A percentile compares a stretch with the other conserved stretches of the same genome.
phyloP scores from a whole-genome alignment of 305 asterid species.

The Fraxinus sp. region DNA sequence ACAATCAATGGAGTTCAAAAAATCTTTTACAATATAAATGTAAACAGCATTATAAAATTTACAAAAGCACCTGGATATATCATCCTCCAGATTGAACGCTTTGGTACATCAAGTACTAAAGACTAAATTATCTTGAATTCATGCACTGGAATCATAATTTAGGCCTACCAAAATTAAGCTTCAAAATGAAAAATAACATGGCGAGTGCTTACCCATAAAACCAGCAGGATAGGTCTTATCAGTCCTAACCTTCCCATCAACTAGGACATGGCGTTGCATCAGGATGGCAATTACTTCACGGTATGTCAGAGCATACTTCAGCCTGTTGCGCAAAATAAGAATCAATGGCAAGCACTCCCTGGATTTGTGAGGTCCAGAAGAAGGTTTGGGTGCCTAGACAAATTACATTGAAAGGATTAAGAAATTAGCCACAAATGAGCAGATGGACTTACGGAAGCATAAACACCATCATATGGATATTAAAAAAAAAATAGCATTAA shows the following conservation, averaged over 20 bases:
- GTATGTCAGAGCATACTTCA: conserved; percentile 21
- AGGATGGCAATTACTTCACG: conserved; percentile 14
- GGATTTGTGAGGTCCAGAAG: conserved; percentile 21
- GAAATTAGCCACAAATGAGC: not conserved
- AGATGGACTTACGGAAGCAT: not conserved
- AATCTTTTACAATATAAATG: not conserved
- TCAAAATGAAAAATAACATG: not conserved
- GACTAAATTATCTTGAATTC: not conserved
- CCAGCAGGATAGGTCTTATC: conserved; percentile 7
- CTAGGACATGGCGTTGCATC: conserved; percentile 11
- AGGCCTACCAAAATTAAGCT: not conserved
- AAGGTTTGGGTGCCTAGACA: conserved; percentile 18
- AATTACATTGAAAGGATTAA: not conserved
- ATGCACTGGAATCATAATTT: not conserved
- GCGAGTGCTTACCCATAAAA: conserved; percentile 7
- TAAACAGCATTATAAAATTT: not conserved
- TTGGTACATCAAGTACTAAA: not conserved
- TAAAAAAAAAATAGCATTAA: not conserved
- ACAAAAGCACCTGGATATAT: not conserved
- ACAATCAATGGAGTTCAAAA: not conserved
- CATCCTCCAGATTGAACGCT: not conserved
- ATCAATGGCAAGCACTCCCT: conserved; percentile 19
- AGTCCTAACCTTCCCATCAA: conserved; percentile 7
- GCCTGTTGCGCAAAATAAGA: conserved; percentile 14
- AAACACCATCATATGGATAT: not conserved